Evolutionary conservation across 2,329 filamentous ascomycete species (phyloP), one percentile per base, ranked within the genome.

Genomic region (Aspergillus quadrilineatus): DNA sequence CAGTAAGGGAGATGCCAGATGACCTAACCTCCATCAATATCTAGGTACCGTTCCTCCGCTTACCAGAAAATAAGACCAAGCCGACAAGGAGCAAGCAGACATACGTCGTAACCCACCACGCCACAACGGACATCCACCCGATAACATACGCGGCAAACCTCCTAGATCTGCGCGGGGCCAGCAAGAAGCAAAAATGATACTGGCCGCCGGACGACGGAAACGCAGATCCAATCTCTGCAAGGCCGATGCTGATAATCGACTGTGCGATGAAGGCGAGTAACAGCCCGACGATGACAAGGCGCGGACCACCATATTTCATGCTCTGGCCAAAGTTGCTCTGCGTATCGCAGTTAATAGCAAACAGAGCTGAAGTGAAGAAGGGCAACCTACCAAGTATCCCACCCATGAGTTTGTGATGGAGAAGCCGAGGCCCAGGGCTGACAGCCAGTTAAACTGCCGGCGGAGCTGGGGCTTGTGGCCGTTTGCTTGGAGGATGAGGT

Each of bases 391-490:
- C 6, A 62, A 56, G 44, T 67, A 70, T 4, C 64, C 69, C 8
- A 69, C 46, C 69, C 70, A 73, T 10, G 68, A 67, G 53, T 71
- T 73, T 2, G 67, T 70, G 32, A 70, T 66, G 26, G 55, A 62
- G 39, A 68, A 69, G 8, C 61, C 67, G 6, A 70, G 56, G 4
- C 65, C 60, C 10, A 69, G 32, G 4, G 62, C 60, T 0, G 68
- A 68, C 7, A 67, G 36, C 49, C 49, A 51, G 36, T n/a, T 56
- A 41, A 67, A 67, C 17, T 60, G 59, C 12, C 61, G 56, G 3
- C 63, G 65, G 10, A 67, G 58, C 46, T 58, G 56, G 6, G 28
- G 8, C 28, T 41, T 34, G 10, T 51, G 49, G 7, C 49, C 49
- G 10, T 51, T 51, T 26, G 49, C 49, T 22, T 12, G 15, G 39